These are phyloP conservation scores for Aspergillus aculeatinus DNA, from an alignment of 2,329 filamentous ascomycete genomes.

Conservation along the genomic window DNA sequence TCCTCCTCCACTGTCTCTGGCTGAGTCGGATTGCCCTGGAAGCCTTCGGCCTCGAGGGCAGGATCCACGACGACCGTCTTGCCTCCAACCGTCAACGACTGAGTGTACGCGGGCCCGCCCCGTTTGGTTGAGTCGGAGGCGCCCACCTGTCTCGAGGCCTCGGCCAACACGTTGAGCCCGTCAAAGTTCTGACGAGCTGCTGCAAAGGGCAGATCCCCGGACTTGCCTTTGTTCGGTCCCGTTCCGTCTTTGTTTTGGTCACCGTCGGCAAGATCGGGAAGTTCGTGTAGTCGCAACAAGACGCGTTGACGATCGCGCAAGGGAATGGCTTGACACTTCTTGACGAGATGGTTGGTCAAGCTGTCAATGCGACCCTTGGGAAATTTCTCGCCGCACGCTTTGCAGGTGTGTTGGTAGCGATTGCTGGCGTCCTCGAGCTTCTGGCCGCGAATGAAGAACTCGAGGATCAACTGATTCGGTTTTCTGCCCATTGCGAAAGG, in stretches of 20 bases:
- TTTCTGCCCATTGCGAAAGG: slow-evolving; percentile 68
- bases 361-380: slow-evolving; percentile 86
- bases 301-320: slow-evolving; percentile 73
- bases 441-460: slow-evolving; percentile 82
- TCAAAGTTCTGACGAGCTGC: slow-evolving; percentile 64
- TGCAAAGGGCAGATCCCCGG: slow-evolving; percentile 44
- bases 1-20: slow-evolving; percentile 30
- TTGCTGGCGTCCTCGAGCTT: slow-evolving; percentile 90
- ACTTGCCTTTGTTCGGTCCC: slow-evolving; percentile 36
- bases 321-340: slow-evolving; percentile 79
- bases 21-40: slow-evolving; percentile 33
- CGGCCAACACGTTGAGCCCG: slow-evolving; percentile 80
- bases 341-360: slow-evolving; percentile 76
- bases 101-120: slow-evolving; percentile 36
- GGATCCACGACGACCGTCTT: slow-evolving; percentile 46
- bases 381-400: slow-evolving; percentile 82
- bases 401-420: slow-evolving; percentile 88
- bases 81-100: slow-evolving; percentile 41
- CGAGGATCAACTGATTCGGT: slow-evolving; percentile 79
- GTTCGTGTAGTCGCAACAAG: slow-evolving; percentile 69
- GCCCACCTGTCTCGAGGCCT: slow-evolving; percentile 78
- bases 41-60: slow-evolving; percentile 42
- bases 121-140: slow-evolving; percentile 49
- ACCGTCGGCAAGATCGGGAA: slow-evolving; percentile 54
- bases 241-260: slow-evolving; percentile 41